phyloP scores from a whole-genome alignment of 2,329 filamentous ascomycete genomes.

The Gyromitra esculenta region DNA sequence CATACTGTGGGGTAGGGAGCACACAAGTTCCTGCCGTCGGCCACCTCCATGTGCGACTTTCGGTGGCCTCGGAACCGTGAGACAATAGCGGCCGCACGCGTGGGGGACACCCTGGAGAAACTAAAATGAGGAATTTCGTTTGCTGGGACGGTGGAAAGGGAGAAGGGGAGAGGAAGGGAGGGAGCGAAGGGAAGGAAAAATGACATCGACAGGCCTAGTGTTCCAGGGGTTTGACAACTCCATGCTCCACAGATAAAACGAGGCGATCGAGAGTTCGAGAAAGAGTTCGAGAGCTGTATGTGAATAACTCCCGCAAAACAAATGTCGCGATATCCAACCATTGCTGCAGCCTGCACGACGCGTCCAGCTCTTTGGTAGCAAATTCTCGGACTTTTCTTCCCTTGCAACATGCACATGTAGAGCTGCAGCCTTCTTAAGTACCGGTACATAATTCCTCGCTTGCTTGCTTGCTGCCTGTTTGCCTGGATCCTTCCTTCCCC shows the following conservation, averaged over 20 bases:
- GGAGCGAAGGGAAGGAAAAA: constrained; percentile 15
- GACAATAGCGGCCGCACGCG: constrained; percentile 21
- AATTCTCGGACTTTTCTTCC: constrained; percentile 30
- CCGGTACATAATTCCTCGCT: constrained; percentile 39
- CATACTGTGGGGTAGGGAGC: constrained; percentile 19
- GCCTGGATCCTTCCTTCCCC: constrained; percentile 40
- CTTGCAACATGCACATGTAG: constrained; percentile 44
- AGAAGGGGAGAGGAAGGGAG: constrained; percentile 1
- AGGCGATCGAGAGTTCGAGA: constrained; percentile 36
- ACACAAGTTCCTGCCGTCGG: not conserved
- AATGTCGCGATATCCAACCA: constrained; percentile 39
- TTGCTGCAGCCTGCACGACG: constrained; percentile 31
- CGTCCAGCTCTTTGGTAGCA: constrained; percentile 21
- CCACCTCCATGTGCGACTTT: constrained; percentile 9
- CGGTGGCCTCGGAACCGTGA: constrained; percentile 3
- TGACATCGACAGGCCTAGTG: constrained; percentile 31
- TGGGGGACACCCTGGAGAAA: constrained; percentile 15
- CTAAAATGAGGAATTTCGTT: constrained; percentile 35
- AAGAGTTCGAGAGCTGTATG: not conserved
- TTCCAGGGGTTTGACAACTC: constrained; percentile 19
- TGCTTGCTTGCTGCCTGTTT: constrained; percentile 45
- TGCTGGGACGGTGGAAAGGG: not conserved
- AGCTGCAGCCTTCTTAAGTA: constrained; percentile 34
- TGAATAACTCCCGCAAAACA: constrained; percentile 36
- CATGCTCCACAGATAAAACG: constrained; percentile 29